A percentile compares a stretch with the other conserved stretches of the same genome.
These are phyloP conservation scores for Whalleya microplaca DNA, from an alignment of 2,329 filamentous ascomycete genomes.

Conservation along the genomic window DNA sequence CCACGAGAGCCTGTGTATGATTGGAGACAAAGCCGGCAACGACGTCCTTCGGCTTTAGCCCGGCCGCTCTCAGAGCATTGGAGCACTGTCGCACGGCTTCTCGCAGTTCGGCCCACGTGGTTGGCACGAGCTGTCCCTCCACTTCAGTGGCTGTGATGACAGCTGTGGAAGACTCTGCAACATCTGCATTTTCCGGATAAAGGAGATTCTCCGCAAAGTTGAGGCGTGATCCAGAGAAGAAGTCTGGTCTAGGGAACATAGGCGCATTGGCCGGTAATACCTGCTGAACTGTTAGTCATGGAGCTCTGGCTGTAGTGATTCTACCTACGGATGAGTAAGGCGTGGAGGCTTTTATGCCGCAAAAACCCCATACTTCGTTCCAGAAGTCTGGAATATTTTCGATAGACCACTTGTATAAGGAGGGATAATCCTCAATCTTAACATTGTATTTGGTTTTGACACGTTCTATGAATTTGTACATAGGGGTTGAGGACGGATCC, in stretches of 20 bases:
- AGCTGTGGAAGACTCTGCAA: constrained; percentile 66
- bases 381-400: constrained; percentile 77
- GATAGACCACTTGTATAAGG: constrained; percentile 86
- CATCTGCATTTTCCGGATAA: constrained; percentile 64
- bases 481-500: constrained; percentile 67
- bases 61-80: constrained; percentile 67
- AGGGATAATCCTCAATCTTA: constrained; percentile 67
- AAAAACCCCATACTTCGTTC: constrained; percentile 83
- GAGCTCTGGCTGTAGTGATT: constrained; percentile 1
- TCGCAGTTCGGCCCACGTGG: constrained; percentile 79
- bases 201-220: constrained; percentile 97
- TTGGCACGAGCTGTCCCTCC: constrained; percentile 58
- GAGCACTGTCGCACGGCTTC: constrained; percentile 77
- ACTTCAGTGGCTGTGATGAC: constrained; percentile 82
- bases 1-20: constrained; percentile 82
- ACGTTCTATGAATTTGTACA: constrained; percentile 71
- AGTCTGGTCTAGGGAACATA: constrained; percentile 86
- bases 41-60: constrained; percentile 60
- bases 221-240: constrained; percentile 77
- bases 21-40: constrained; percentile 85
- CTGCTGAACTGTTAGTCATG: constrained; percentile 44
- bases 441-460: constrained; percentile 71
- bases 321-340: constrained; percentile 61
- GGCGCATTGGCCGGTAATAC: constrained; percentile 68
- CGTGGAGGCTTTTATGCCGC: constrained; percentile 71